Base-by-base conservation (phyloP, 257 asterid species). In the Capsicum rhomboideum region DNA sequence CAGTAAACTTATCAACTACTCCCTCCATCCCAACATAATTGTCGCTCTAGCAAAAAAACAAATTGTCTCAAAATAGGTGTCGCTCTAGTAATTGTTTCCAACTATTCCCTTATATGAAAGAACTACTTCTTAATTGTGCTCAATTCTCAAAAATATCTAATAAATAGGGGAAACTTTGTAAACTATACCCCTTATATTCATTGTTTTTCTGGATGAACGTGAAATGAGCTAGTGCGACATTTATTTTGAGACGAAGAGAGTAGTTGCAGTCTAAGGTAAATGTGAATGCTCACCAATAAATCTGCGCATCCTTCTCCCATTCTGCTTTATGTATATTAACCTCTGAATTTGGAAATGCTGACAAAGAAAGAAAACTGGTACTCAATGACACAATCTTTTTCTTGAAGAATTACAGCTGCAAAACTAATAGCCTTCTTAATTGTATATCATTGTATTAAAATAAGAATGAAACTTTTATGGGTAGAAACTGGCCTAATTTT, bases 331-430 rank as follows among this genome's bases (percentile, higher is more conserved):
- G 85, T 23, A 90, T 87, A 69, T 83, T 87, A 71, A 93, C 52
- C 78, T 90, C 94, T 29, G 95, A 90, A 84, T 87, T 61, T 49
- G 89, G 85, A 78, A 88, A 34, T 54, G 93, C 98, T 94, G 93
- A 80, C 83, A 83, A 85, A 86, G 77, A 87, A 89, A 84, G n/a
- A 46, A 49, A 72, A 6, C 6, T 2, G 0, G 40, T 18, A 46
- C 21, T 21, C 52, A 81, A 21, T 46, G 53, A 72, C 12, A 63
- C 71, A 28, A 26, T 63, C 71, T 14, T 28, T 63, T 26, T 63
- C 8, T 13, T 26, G 69, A 61, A 61, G 69, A 61, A 23, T 23
- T 23, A 23, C 37, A 58, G 66, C 29, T 0, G 31, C 66, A 58
- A 58, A 56, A 20, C 31, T n/a, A 29, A 58, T 9, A 58, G 66